A percentile compares a stretch with the other conserved stretches of the same genome.
phyloP scores from a whole-genome alignment of 345 rosid genomes.

The Brassica rapa region DNA sequence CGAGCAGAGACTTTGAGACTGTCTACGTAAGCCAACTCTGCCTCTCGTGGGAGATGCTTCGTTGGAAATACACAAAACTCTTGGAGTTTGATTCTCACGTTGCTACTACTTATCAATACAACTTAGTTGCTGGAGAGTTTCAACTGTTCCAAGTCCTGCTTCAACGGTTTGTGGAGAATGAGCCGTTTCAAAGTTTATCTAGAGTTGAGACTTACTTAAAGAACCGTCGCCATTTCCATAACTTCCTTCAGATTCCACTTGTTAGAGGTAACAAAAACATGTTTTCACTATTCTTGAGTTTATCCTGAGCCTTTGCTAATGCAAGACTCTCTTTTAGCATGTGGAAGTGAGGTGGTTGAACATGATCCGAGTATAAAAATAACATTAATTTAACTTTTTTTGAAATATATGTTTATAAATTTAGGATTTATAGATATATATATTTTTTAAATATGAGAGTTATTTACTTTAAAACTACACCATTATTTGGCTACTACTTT shows the following conservation, averaged over 20 bases:
- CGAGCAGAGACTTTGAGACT: conserved; percentile 61
- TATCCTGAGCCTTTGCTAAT: background rate
- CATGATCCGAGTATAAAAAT: too few relatives aligned
- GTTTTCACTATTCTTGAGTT: background rate
- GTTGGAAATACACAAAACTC: conserved; percentile 67
- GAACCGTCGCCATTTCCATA: conserved; percentile 53
- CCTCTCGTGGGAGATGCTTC: conserved; percentile 89
- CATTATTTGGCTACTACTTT: too few relatives aligned
- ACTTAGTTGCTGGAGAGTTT: conserved; percentile 70
- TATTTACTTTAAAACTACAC: background rate
- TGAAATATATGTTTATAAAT: too few relatives aligned
- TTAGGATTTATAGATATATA: too few relatives aligned
- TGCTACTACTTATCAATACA: conserved; percentile 50
- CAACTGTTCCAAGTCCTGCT: conserved; percentile 82
- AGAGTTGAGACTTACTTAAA: conserved; percentile 67
- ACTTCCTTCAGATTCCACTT: conserved; percentile 73
- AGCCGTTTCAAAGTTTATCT: conserved; percentile 63
- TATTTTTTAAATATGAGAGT: background rate
- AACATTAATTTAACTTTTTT: too few relatives aligned
- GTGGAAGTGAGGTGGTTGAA: too few relatives aligned
- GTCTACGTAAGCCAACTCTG: conserved; percentile 85
- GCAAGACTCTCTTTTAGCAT: too few relatives aligned
- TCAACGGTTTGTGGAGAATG: conserved; percentile 77
- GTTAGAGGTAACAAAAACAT: conserved; percentile 57
- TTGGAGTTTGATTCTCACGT: conserved; percentile 45